A percentile compares a stretch with the other conserved stretches of the same genome.
Evolutionary conservation across 257 asterid species (phyloP).

Genomic region (Nicotiana sylvestris): DNA sequence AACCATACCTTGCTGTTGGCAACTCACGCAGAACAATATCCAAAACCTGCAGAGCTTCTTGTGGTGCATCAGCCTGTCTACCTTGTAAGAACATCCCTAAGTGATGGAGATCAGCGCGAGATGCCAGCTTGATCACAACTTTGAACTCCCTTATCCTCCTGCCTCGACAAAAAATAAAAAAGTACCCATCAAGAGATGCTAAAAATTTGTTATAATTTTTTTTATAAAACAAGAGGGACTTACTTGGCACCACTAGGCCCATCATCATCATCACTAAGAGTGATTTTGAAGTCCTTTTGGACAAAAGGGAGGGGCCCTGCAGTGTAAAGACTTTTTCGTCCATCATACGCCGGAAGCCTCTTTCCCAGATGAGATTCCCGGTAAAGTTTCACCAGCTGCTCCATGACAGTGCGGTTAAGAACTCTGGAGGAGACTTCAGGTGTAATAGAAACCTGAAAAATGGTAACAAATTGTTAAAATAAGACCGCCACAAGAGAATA

Average conservation of each 20-base stretch:
- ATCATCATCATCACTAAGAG: constrained; percentile 79
- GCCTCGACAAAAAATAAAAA: constrained; percentile 12
- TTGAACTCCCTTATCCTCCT: constrained; percentile 82
- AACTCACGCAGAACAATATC: constrained; percentile 93
- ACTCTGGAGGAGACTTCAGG: constrained; percentile 85
- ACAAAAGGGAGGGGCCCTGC: constrained; percentile 89
- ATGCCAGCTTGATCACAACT: constrained; percentile 80
- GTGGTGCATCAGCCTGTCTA: constrained; percentile 92
- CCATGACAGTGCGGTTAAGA: constrained; percentile 89
- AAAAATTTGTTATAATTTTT: not conserved
- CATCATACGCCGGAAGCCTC: constrained; percentile 96
- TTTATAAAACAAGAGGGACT: not conserved
- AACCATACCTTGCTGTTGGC: constrained; percentile 61
- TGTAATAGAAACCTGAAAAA: constrained; percentile 59
- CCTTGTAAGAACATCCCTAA: constrained; percentile 91
- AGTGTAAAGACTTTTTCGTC: constrained; percentile 88
- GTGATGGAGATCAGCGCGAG: constrained; percentile 93
- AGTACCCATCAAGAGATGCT: not conserved
- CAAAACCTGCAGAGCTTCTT: constrained; percentile 91
- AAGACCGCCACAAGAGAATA: not conserved
- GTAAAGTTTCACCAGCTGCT: constrained; percentile 58
- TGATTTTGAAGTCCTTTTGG: constrained; percentile 59
- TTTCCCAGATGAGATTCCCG: constrained; percentile 73
- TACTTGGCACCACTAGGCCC: constrained; percentile 60
- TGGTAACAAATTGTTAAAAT: not conserved